Evolutionary conservation across 176 grass and related monocot species (phyloP).

Genomic region (Zea luxurians): DNA sequence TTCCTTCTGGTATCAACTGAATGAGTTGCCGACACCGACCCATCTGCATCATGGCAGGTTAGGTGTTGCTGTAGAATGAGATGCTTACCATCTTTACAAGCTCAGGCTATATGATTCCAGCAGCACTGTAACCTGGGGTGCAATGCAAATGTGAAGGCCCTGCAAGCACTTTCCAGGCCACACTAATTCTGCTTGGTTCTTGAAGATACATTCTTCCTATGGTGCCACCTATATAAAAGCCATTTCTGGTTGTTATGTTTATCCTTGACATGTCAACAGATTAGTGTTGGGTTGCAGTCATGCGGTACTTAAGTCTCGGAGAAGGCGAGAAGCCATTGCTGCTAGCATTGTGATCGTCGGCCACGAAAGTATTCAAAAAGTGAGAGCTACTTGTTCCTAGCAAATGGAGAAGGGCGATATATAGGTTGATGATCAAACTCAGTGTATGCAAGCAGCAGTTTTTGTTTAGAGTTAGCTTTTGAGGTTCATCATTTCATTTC

Average conservation of each 20-base stretch:
- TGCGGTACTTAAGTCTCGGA: background rate
- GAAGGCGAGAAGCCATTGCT: background rate
- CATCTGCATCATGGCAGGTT: background rate
- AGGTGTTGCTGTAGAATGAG: background rate
- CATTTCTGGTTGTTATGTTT: background rate
- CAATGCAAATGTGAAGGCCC: conserved; percentile 55
- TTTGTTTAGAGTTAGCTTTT: conserved; percentile 39
- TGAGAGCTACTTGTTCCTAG: background rate
- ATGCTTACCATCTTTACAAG: conserved; percentile 34
- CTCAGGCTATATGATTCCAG: conserved; percentile 52
- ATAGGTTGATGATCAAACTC: background rate
- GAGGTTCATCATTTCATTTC: conserved; percentile 33
- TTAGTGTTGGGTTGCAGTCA: background rate
- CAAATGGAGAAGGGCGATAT: background rate
- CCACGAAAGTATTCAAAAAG: background rate
- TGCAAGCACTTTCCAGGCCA: conserved; percentile 42
- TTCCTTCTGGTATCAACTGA: conserved; percentile 35
- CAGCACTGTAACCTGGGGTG: conserved; percentile 55
- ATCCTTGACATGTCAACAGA: background rate
- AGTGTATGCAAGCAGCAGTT: conserved; percentile 37
- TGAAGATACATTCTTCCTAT: conserved; percentile 57
- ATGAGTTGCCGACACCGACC: background rate
- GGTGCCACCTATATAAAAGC: conserved; percentile 26
- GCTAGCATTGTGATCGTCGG: background rate
- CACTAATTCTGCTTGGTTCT: conserved; percentile 45